These are phyloP conservation scores for Aspergillus novoparasiticus DNA, from an alignment of 2,329 filamentous ascomycete genomes.

Conservation along the genomic window DNA sequence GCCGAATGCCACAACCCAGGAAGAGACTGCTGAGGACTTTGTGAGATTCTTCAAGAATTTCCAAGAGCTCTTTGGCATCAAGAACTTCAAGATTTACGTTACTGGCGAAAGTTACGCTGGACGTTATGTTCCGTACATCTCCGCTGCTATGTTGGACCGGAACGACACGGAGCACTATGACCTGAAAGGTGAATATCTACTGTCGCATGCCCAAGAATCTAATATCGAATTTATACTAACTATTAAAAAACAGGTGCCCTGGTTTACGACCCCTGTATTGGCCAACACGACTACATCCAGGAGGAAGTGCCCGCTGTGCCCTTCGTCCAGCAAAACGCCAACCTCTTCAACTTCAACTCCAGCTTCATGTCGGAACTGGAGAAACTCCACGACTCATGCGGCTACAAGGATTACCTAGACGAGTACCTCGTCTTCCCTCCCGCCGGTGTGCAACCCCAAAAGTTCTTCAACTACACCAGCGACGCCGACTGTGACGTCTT, in stretches of 20 bases:
- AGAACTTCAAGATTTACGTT: constrained; percentile 71
- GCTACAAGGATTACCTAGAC: constrained; percentile 46
- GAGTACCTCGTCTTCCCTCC: constrained; percentile 67
- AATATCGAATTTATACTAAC: background rate
- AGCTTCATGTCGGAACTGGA: constrained; percentile 44
- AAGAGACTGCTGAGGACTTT: constrained; percentile 72
- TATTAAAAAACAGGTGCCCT: background rate
- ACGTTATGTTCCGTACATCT: constrained; percentile 70
- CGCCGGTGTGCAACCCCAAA: constrained; percentile 59
- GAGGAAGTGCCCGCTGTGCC: constrained; percentile 39
- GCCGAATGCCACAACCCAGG: constrained; percentile 65
- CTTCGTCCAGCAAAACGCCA: constrained; percentile 44
- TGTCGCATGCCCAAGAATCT: too few relatives aligned
- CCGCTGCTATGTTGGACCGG: constrained; percentile 69
- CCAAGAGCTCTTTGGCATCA: constrained; percentile 66
- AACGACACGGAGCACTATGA: constrained; percentile 70
- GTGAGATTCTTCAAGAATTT: constrained; percentile 78
- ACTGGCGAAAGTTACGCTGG: constrained; percentile 74
- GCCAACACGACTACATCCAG: background rate
- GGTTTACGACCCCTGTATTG: background rate
- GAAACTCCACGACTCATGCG: constrained; percentile 44
- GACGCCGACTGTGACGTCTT: constrained; percentile 60
- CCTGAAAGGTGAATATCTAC: constrained; percentile 51
- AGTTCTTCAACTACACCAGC: constrained; percentile 38
- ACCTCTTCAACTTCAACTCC: constrained; percentile 46